Evolutionary conservation across 257 asterid species (phyloP), one percentile per base, ranked within the genome.

Genomic region (Salvia miltiorrhiza): DNA sequence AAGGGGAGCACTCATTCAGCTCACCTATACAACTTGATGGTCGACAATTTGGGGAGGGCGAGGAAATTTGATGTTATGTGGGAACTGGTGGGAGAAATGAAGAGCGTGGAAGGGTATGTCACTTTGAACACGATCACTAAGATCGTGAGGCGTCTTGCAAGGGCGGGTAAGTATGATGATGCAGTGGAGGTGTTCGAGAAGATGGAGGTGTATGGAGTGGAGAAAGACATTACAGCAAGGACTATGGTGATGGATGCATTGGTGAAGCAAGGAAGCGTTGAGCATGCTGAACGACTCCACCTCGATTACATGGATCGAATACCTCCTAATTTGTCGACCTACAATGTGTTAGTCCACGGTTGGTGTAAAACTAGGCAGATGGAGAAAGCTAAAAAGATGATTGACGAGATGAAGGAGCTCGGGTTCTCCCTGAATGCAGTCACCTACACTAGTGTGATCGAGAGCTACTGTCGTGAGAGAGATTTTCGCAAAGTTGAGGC

Each of bases 31-130:
- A 79, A 82, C 75, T 44, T 77, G 74, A 81, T 91, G 91, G 84
- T 91, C 35, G 96, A 86, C 67, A 85, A 65, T 67, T 76, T 94
- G 85, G 99, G 97, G 16, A 91, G 84, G 69, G 35, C 78, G 0
- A 86, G 50, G 82, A 84, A 82, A 43, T 91, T 91, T 19, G 85
- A 79, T 59, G 37, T 84, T 57, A 83, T 91, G 96, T 89, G 90
- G 94, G 92, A 85, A 33, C 67, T 94, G 40, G 76, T 87, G 69
- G 89, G 82, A 45, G 91, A 91, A 71, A 94, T 94, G 99, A 81
- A 77, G 48, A 56, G 37, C n/a, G 28, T 82, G 70, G 74, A 78
- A 56, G 89, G 89, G 24, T 91, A 72, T 32, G 37, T 91, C 26
- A 81, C 92, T 0, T 50, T 81, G 76, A 78, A 72, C 21, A 94